A percentile compares a stretch with the other conserved stretches of the same genome.
phyloP scores from a whole-genome alignment of 257 asterid genomes.

The Anisodus tanguticus region DNA sequence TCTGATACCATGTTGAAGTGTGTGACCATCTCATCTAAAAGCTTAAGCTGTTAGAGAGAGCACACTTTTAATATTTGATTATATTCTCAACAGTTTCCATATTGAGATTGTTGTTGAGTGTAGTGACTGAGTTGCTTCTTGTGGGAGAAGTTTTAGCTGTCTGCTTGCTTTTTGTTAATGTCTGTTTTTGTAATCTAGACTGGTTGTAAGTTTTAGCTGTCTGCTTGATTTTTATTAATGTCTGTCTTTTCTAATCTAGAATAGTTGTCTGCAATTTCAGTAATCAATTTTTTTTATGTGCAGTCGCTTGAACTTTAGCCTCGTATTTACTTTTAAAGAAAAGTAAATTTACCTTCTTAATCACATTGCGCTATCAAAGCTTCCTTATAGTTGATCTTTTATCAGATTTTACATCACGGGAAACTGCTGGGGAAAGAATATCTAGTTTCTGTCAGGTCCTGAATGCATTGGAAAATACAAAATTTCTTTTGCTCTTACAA shows the following conservation, averaged over 20 bases:
- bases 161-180: background rate
- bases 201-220: background rate
- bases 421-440: slow-evolving; percentile 10
- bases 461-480: background rate
- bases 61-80: too few species aligned
- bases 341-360: background rate
- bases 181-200: background rate
- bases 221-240: background rate
- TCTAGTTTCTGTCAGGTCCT: slow-evolving; percentile 1
- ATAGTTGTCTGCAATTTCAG: background rate
- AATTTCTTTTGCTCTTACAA: background rate
- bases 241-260: background rate
- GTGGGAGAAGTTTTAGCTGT: background rate
- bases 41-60: too few species aligned
- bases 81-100: background rate
- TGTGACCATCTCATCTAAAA: too few species aligned
- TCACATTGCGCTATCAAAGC: slow-evolving; percentile 2
- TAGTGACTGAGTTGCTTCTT: background rate
- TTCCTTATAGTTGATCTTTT: background rate
- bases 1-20: too few species aligned
- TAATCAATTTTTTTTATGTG: background rate
- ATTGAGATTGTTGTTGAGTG: background rate
- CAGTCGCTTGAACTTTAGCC: slow-evolving; percentile 9
- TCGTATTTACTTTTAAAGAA: background rate
- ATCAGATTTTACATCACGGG: background rate